A percentile compares a stretch with the other conserved stretches of the same genome.
Conservation (phyloP, 2,329 filamentous ascomycete species). For the Fusarium fujikuroi region DNA sequence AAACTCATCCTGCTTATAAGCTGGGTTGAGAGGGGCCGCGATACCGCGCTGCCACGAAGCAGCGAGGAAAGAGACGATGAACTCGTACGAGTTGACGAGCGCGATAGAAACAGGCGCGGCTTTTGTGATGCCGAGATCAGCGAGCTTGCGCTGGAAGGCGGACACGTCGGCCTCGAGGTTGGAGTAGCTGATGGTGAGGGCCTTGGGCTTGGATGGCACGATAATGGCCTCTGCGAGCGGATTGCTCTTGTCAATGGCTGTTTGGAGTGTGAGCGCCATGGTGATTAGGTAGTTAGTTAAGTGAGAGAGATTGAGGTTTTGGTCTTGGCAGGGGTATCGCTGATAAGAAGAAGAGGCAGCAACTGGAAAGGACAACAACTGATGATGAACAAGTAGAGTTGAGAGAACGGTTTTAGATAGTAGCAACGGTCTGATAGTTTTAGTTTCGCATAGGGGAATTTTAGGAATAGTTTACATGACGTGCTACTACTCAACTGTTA, state of each 20-base stretch:
- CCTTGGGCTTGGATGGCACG: constrained; percentile 71
- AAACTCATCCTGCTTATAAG: constrained; percentile 90
- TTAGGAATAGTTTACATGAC: constrained; percentile 32
- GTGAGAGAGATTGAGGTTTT: background rate
- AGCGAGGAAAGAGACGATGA: constrained; percentile 88
- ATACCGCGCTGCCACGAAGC: constrained; percentile 85
- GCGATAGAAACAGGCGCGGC: constrained; percentile 83
- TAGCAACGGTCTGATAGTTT: background rate
- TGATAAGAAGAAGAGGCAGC: constrained; percentile 4
- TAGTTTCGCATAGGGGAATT: constrained; percentile 15
- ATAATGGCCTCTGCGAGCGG: constrained; percentile 71
- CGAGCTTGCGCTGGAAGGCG: constrained; percentile 81
- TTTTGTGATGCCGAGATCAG: constrained; percentile 75
- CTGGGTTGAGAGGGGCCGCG: constrained; percentile 86
- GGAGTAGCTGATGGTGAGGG: constrained; percentile 76
- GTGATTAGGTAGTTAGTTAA: background rate
- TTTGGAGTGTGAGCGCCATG: constrained; percentile 60
- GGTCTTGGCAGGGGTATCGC: constrained; percentile 1
- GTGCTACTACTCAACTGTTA: constrained; percentile 28
- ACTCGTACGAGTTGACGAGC: constrained; percentile 85
- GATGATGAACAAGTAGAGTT: background rate
- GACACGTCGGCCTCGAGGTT: constrained; percentile 73
- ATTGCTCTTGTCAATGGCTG: constrained; percentile 58
- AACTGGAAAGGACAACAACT: background rate
- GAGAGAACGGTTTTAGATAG: background rate